These are phyloP conservation scores for Neurospora africana DNA, from an alignment of 495 filamentous ascomycete species.

Conservation along the genomic window DNA sequence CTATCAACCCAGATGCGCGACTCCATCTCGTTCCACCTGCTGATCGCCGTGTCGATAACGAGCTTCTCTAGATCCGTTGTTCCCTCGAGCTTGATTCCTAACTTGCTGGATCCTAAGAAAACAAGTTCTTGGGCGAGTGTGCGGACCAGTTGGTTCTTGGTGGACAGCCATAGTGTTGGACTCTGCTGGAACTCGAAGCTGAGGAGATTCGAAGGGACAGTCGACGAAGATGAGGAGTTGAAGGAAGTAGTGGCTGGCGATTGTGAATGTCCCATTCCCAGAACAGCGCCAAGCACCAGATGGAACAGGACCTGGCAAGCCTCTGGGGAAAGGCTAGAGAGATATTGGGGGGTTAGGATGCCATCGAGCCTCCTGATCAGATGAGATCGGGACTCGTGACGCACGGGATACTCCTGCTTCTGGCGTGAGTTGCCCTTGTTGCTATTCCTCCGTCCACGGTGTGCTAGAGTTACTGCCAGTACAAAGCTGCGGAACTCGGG, in stretches of 20 bases:
- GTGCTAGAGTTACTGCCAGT: constrained; percentile 17
- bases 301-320: constrained; percentile 22
- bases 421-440: not conserved
- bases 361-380: constrained; percentile 19
- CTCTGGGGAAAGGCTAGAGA: constrained; percentile 6
- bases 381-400: constrained; percentile 18
- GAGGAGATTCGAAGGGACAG: not conserved
- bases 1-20: constrained; percentile 14
- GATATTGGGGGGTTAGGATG: constrained; percentile 20
- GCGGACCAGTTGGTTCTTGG: constrained; percentile 25
- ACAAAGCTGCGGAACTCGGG: constrained; percentile 19
- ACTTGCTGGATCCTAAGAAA: constrained; percentile 17
- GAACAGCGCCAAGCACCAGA: constrained; percentile 18
- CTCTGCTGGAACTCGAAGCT: constrained; percentile 14
- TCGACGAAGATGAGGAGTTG: not conserved
- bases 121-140: constrained; percentile 27
- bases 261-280: constrained; percentile 15
- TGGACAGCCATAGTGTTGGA: constrained; percentile 24
- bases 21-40: constrained; percentile 23
- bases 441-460: constrained; percentile 12
- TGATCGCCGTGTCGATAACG: constrained; percentile 20
- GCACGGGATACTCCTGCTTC: constrained; percentile 4
- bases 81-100: constrained; percentile 21
- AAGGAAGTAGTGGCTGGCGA: not conserved
- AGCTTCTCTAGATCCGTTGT: constrained; percentile 16